These are phyloP conservation scores for Bipolaris bicolor DNA, from an alignment of 2,329 filamentous ascomycete species.

Conservation along the genomic window DNA sequence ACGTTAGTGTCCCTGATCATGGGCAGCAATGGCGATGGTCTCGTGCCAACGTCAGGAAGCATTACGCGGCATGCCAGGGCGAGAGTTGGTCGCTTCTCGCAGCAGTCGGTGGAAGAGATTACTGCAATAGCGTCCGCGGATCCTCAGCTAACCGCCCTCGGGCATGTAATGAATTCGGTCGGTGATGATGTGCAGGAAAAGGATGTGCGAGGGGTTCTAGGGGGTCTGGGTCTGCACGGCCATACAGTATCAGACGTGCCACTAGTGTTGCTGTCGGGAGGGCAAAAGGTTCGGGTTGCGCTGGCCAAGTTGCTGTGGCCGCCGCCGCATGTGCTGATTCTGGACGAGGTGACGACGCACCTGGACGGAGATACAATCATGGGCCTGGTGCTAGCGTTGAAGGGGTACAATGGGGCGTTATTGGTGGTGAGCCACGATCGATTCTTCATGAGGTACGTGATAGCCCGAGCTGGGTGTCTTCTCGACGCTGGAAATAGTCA, in stretches of 20 bases:
- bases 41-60: conserved; percentile 65
- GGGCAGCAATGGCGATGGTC: conserved; percentile 49
- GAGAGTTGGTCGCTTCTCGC: conserved; percentile 77
- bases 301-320: conserved; percentile 72
- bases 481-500: neutral
- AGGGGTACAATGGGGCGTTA: conserved; percentile 74
- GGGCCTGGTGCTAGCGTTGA: conserved; percentile 70
- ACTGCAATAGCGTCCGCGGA: conserved; percentile 61
- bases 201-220: conserved; percentile 69
- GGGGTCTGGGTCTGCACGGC: conserved; percentile 72
- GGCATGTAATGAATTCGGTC: conserved; percentile 64
- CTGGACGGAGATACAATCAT: conserved; percentile 82
- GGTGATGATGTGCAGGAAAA: conserved; percentile 66
- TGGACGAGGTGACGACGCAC: conserved; percentile 86
- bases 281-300: conserved; percentile 70
- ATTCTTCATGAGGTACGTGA: conserved; percentile 69
- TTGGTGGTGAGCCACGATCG: conserved; percentile 82
- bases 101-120: conserved; percentile 76
- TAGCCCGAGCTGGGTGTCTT: neutral
- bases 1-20: conserved; percentile 76
- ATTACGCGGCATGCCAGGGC: conserved; percentile 71
- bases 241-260: conserved; percentile 75
- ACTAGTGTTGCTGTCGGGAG: conserved; percentile 75
- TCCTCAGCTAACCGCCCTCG: conserved; percentile 67
- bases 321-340: conserved; percentile 72